Percentiles rank a stretch among this genome's conserved stretches.
These are phyloP conservation scores for Arachnomyces sp. DNA, from an alignment of 2,329 filamentous ascomycete species.

Conservation along the genomic window DNA sequence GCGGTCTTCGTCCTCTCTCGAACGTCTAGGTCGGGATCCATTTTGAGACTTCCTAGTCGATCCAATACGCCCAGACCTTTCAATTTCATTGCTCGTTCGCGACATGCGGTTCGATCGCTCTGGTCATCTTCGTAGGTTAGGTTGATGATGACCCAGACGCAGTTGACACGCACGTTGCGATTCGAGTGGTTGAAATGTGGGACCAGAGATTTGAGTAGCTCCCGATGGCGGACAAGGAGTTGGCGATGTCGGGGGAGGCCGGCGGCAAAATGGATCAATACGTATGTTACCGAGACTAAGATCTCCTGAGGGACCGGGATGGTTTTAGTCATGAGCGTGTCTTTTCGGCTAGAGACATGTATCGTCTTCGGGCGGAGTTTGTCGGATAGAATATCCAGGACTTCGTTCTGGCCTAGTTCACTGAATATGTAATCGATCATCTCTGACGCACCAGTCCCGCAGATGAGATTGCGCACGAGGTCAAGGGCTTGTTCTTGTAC, in stretches of 20 bases:
- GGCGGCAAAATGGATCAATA: slow-evolving; percentile 83
- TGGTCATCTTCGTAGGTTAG: slow-evolving; percentile 75
- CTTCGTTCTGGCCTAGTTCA: slow-evolving; percentile 64
- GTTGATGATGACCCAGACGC: slow-evolving; percentile 80
- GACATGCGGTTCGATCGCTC: slow-evolving; percentile 57
- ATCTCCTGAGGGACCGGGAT: slow-evolving; percentile 51
- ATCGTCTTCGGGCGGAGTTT: slow-evolving; percentile 57
- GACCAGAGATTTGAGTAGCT: slow-evolving; percentile 64
- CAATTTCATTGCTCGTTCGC: slow-evolving; percentile 61
- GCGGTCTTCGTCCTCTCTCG: slow-evolving; percentile 77
- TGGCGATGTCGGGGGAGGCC: slow-evolving; percentile 71
- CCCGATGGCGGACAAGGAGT: slow-evolving; percentile 66
- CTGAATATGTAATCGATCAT: slow-evolving; percentile 83
- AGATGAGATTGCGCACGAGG: slow-evolving; percentile 83
- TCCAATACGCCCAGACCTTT: slow-evolving; percentile 63
- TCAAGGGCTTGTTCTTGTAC: slow-evolving; percentile 89
- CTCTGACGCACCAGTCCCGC: slow-evolving; percentile 50
- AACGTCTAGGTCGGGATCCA: slow-evolving; percentile 73
- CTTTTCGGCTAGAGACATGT: slow-evolving; percentile 22
- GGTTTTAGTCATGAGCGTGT: slow-evolving; percentile 22
- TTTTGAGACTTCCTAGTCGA: slow-evolving; percentile 53
- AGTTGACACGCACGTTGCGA: slow-evolving; percentile 64
- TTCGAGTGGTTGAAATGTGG: slow-evolving; percentile 67
- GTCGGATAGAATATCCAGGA: slow-evolving; percentile 73
- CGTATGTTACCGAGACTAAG: slow-evolving; percentile 67